A percentile compares a stretch with the other conserved stretches of the same genome.
Conservation (phyloP, 345 rosid species). For the Crucihimalaya himalaica region DNA sequence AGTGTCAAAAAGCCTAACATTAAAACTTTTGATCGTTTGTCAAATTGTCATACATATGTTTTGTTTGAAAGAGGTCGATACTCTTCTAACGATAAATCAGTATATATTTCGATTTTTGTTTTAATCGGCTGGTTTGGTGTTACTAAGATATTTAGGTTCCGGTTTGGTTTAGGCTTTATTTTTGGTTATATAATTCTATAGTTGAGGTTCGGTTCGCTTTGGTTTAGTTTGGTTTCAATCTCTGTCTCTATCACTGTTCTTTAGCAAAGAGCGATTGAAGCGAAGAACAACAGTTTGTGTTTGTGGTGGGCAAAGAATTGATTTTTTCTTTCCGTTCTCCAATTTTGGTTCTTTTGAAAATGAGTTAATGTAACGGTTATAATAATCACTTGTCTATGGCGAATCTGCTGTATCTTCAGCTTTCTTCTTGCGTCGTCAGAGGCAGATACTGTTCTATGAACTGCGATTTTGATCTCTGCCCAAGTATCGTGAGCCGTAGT, state of each 20-base stretch:
- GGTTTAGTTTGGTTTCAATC: slow-evolving; percentile 6
- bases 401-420: slow-evolving; percentile 35
- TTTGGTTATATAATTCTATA: not conserved
- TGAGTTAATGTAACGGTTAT: not conserved
- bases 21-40: not conserved
- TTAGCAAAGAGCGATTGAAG: not conserved
- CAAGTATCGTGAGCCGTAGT: slow-evolving; percentile 14
- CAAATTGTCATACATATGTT: too few species aligned
- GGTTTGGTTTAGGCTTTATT: not conserved
- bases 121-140: not conserved
- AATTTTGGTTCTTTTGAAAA: not conserved
- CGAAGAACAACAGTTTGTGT: not conserved
- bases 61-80: too few species aligned
- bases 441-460: slow-evolving; percentile 1
- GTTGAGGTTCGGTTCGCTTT: slow-evolving; percentile 1
- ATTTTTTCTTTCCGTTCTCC: not conserved
- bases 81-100: too few species aligned
- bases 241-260: not conserved
- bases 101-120: not conserved
- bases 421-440: slow-evolving; percentile 1
- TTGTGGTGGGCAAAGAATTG: not conserved
- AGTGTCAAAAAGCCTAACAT: not conserved
- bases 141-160: not conserved
- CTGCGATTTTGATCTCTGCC: slow-evolving; percentile 13
- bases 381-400: slow-evolving; percentile 14